These are phyloP conservation scores for Luffa acutangula DNA, from an alignment of 306 rosid species.

Conservation along the genomic window DNA sequence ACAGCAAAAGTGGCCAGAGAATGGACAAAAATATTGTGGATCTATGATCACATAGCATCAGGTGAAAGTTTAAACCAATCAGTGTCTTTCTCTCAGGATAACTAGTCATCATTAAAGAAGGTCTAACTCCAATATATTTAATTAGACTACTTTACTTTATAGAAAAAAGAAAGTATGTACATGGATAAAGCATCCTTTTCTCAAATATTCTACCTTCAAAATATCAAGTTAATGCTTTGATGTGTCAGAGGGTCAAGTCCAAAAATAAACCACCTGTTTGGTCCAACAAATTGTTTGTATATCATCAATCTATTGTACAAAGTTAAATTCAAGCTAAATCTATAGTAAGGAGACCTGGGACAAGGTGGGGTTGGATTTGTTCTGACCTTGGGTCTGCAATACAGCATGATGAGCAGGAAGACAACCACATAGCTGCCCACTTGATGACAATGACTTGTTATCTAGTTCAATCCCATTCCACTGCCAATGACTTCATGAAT, in stretches of 20 bases:
- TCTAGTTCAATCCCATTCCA: conserved; percentile 10
- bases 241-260: conserved; percentile 6
- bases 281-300: conserved; percentile 9
- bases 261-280: not conserved
- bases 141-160: not conserved
- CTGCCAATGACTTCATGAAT: conserved; percentile 1
- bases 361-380: conserved; percentile 9
- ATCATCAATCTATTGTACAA: not conserved
- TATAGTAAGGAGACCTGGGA: not conserved
- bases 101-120: not conserved
- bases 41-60: not conserved
- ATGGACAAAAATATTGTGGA: not conserved
- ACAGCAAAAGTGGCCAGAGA: not conserved
- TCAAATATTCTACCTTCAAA: not conserved
- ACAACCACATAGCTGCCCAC: conserved; percentile 10
- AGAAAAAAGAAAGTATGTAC: not conserved
- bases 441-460: conserved; percentile 7
- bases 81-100: not conserved
- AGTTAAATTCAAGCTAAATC: conserved; percentile 6
- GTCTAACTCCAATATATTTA: conserved; percentile 1
- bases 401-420: conserved; percentile 4
- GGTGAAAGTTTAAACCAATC: conserved; percentile 11
- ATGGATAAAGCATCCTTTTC: conserved; percentile 5
- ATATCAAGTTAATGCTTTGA: not conserved
- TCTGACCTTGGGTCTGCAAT: conserved; percentile 8